A percentile compares a stretch with the other conserved stretches of the same genome.
These are phyloP conservation scores for Zea luxurians DNA, from an alignment of 176 grass and related monocot genomes.

Conservation along the genomic window DNA sequence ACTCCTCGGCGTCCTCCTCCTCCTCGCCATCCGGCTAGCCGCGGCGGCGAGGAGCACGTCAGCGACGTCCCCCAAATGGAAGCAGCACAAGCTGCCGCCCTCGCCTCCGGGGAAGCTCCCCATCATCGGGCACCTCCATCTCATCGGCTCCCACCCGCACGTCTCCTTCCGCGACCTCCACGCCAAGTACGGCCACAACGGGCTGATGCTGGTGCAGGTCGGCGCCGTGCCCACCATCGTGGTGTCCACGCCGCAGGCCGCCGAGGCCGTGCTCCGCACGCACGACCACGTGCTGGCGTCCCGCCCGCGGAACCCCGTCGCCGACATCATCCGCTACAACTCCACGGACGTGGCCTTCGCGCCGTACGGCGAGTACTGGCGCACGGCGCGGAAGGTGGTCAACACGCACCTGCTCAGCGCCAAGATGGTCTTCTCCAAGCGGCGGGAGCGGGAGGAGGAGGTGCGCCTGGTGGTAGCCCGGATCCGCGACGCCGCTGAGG, in stretches of 20 bases:
- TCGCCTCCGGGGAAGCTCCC: constrained; percentile 39
- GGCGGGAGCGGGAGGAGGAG: constrained; percentile 21
- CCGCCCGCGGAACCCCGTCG: constrained; percentile 28
- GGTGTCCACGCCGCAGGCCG: constrained; percentile 36
- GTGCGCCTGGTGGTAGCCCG: background rate
- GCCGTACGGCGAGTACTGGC: constrained; percentile 61
- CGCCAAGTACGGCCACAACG: constrained; percentile 17
- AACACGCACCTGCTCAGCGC: constrained; percentile 36
- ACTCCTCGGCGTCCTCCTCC: no score
- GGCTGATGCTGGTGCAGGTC: constrained; percentile 42
- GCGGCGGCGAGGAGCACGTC: no score
- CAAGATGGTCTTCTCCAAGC: background rate
- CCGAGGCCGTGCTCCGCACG: constrained; percentile 39
- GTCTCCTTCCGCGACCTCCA: constrained; percentile 30
- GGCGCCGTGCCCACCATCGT: constrained; percentile 35
- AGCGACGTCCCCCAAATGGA: no score
- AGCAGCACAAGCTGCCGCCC: background rate
- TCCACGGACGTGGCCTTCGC: constrained; percentile 48
- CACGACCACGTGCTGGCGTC: constrained; percentile 52
- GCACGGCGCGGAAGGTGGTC: constrained; percentile 37
- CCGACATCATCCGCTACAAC: constrained; percentile 30
- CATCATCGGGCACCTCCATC: constrained; percentile 45
- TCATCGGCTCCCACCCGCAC: constrained; percentile 34
- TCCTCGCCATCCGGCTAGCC: no score
- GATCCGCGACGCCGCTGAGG: background rate